Percentiles rank a stretch among this genome's conserved stretches.
Evolutionary conservation across 768 basidiomycete species (phyloP).

Genomic region (Porphyrellus cyaneotinctus): DNA sequence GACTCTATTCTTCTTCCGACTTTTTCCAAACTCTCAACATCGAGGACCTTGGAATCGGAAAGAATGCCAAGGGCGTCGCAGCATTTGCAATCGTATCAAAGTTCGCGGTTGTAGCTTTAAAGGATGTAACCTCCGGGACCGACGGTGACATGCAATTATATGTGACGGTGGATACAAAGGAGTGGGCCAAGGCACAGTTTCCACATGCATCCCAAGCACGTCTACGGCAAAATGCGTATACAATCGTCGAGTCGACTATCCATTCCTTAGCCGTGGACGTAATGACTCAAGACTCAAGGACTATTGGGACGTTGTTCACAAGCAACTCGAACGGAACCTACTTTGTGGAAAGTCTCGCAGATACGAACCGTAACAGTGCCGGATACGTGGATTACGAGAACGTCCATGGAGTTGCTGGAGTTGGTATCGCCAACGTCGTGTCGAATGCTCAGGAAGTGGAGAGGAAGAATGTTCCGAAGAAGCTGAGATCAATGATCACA

Average conservation of each 20-base stretch:
- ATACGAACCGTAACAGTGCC: constrained; percentile 85
- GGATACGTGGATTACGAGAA: constrained; percentile 95
- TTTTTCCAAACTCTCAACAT: constrained; percentile 68
- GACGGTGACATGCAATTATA: constrained; percentile 80
- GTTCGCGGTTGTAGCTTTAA: constrained; percentile 87
- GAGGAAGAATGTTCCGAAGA: constrained; percentile 61
- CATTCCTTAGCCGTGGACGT: constrained; percentile 96
- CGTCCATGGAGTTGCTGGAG: constrained; percentile 81
- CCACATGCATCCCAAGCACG: constrained; percentile 81
- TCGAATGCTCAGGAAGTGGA: constrained; percentile 82
- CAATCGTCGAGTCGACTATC: constrained; percentile 89
- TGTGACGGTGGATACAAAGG: constrained; percentile 76
- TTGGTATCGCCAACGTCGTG: constrained; percentile 88
- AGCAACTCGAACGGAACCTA: constrained; percentile 95
- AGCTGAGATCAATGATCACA: constrained; percentile 75
- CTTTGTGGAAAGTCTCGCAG: constrained; percentile 85
- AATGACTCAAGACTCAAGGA: constrained; percentile 58
- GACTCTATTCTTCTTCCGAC: constrained; percentile 80
- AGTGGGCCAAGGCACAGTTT: constrained; percentile 88
- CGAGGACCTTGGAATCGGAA: constrained; percentile 84
- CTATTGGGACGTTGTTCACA: constrained; percentile 89
- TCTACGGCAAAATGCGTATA: constrained; percentile 90
- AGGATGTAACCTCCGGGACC: constrained; percentile 53
- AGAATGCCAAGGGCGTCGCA: constrained; percentile 82
- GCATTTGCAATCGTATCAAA: constrained; percentile 92